A percentile compares a stretch with the other conserved stretches of the same genome.
These are phyloP conservation scores for Bipolaris victoriae DNA, from an alignment of 2,329 filamentous ascomycete species.

Conservation along the genomic window DNA sequence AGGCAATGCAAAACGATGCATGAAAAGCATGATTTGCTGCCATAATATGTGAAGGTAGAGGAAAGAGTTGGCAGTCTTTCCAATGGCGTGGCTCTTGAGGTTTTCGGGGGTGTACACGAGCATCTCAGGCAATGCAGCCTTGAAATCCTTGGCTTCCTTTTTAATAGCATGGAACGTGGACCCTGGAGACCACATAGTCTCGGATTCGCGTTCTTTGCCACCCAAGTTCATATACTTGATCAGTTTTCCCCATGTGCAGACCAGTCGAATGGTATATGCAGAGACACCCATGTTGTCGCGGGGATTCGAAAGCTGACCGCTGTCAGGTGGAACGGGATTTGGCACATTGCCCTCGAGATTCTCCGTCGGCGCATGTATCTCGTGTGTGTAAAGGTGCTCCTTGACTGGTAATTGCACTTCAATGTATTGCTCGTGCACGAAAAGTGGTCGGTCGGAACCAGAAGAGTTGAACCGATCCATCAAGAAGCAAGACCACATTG, in stretches of 20 bases:
- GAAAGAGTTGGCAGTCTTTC: constrained; percentile 88
- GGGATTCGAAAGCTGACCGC: constrained; percentile 69
- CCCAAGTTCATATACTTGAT: constrained; percentile 91
- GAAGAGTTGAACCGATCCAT: constrained; percentile 99
- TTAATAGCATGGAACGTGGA: constrained; percentile 77
- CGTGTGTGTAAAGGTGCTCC: constrained; percentile 87
- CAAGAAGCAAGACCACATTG: constrained; percentile 97
- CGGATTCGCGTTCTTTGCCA: constrained; percentile 76
- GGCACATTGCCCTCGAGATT: constrained; percentile 74
- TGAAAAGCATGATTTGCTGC: constrained; percentile 87
- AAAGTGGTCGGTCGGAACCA: constrained; percentile 88
- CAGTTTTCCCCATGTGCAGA: constrained; percentile 88
- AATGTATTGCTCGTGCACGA: constrained; percentile 86
- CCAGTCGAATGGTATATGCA: constrained; percentile 83
- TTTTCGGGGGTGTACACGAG: constrained; percentile 83
- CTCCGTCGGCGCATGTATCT: constrained; percentile 88
- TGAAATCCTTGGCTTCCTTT: constrained; percentile 73
- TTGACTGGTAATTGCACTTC: constrained; percentile 90
- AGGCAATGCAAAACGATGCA: constrained; percentile 85
- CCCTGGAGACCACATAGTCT: constrained; percentile 81
- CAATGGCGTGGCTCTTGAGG: constrained; percentile 80
- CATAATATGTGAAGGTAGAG: constrained; percentile 88
- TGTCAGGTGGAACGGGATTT: constrained; percentile 66
- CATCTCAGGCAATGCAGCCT: constrained; percentile 69
- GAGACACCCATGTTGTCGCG: constrained; percentile 92